Percentiles rank a stretch among this genome's conserved stretches.
Evolutionary conservation across 2,329 filamentous ascomycete genomes (phyloP).

Genomic region (Epichloe typhina): DNA sequence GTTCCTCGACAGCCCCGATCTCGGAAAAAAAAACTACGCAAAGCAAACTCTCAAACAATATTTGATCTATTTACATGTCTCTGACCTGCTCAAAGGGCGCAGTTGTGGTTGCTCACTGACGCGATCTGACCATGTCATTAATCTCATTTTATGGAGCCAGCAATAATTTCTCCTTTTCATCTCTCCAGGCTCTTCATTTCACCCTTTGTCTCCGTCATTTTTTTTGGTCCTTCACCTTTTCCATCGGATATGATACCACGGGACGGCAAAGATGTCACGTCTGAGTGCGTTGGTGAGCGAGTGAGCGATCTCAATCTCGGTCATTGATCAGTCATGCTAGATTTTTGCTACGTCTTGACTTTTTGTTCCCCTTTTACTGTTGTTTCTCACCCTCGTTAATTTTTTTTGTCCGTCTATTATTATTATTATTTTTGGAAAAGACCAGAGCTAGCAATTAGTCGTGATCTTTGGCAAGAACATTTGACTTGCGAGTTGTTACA

Average conservation of each 20-base stretch:
- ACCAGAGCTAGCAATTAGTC: too few relatives aligned
- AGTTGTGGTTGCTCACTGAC: not conserved
- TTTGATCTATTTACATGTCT: not conserved
- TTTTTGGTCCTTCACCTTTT: conserved; percentile 2
- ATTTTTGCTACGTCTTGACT: conserved; percentile 7
- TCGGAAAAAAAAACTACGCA: not conserved
- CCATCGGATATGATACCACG: conserved; percentile 15
- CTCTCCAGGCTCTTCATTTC: conserved; percentile 6
- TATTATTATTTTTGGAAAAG: not conserved
- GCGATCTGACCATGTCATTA: not conserved
- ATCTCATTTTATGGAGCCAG: not conserved
- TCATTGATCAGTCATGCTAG: conserved; percentile 5
- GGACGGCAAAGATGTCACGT: conserved; percentile 6
- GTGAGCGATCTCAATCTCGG: conserved; percentile 2
- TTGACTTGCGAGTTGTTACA: not conserved
- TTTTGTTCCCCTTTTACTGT: conserved; percentile 8
- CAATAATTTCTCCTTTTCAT: not conserved
- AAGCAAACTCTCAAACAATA: not conserved
- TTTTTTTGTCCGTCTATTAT: conserved; percentile 7
- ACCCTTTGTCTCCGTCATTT: conserved; percentile 6
- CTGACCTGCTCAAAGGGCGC: not conserved
- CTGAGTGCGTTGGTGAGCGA: conserved; percentile 3
- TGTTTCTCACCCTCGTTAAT: not conserved
- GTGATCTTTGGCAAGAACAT: conserved; percentile 3
- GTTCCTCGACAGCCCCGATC: too few relatives aligned